Conservation (phyloP, 352 stramenopile species). For the Phytopythium oedochilum region DNA sequence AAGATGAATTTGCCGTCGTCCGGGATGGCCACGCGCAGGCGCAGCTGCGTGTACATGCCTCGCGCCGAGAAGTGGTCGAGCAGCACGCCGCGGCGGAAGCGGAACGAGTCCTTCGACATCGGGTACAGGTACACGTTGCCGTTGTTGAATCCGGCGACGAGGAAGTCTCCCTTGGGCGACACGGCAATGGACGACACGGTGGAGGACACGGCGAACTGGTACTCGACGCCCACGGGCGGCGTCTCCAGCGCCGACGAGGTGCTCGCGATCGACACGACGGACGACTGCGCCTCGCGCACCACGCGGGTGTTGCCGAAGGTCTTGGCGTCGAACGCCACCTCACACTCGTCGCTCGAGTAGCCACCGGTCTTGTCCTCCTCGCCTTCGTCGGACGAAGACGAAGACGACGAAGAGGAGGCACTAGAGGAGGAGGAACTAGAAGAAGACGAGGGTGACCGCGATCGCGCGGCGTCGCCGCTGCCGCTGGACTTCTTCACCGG, state of each 20-base stretch:
- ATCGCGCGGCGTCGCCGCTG: conserved; percentile 4
- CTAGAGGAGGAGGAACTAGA: not conserved
- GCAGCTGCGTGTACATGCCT: conserved; percentile 82
- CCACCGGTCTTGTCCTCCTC: conserved; percentile 15
- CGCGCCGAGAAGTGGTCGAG: conserved; percentile 78
- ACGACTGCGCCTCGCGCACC: conserved; percentile 37
- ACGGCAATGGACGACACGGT: conserved; percentile 81
- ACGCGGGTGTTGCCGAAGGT: conserved; percentile 61
- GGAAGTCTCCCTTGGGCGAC: conserved; percentile 58
- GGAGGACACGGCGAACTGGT: conserved; percentile 51
- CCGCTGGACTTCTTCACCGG: conserved; percentile 17
- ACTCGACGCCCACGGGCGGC: conserved; percentile 44
- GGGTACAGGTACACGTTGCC: conserved; percentile 59
- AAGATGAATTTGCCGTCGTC: conserved; percentile 85
- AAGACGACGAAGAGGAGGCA: conserved; percentile 15
- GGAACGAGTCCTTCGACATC: conserved; percentile 47
- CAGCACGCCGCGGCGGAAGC: conserved; percentile 67
- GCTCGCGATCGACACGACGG: conserved; percentile 32
- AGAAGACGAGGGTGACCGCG: not conserved
- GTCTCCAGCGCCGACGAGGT: conserved; percentile 14
- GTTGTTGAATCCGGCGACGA: conserved; percentile 81
- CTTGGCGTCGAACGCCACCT: conserved; percentile 57
- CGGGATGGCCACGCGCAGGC: conserved; percentile 69
- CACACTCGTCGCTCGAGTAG: conserved; percentile 52
- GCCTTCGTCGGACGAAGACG: conserved; percentile 15